phyloP scores from a whole-genome alignment of 352 stramenopile genomes.

The Globisporangium perplexum region DNA sequence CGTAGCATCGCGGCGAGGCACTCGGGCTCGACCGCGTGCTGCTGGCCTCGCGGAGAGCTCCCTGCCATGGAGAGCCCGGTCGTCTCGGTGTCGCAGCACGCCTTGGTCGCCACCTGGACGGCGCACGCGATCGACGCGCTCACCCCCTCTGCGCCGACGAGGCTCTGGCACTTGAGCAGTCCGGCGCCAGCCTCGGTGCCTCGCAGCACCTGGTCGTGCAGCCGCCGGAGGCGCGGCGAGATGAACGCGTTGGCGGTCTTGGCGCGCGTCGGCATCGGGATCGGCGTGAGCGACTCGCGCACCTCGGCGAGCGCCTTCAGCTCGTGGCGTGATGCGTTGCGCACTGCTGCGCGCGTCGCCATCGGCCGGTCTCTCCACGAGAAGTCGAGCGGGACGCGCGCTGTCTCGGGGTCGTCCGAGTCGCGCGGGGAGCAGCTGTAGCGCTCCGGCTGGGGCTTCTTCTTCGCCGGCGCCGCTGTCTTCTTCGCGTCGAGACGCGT shows the following conservation, averaged over 20 bases:
- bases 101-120: constrained; percentile 8
- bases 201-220: constrained; percentile 32
- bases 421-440: background rate
- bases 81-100: constrained; percentile 2
- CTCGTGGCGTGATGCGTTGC: constrained; percentile 46
- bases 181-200: constrained; percentile 18
- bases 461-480: constrained; percentile 3
- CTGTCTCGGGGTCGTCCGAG: background rate
- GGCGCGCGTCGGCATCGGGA: constrained; percentile 2
- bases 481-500: constrained; percentile 1
- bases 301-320: constrained; percentile 23
- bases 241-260: constrained; percentile 18
- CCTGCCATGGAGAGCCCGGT: constrained; percentile 1
- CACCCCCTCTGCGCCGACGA: constrained; percentile 3
- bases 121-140: constrained; percentile 5
- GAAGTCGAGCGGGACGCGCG: constrained; percentile 9
- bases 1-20: constrained; percentile 5
- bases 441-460: background rate
- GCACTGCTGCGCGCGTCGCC: constrained; percentile 40
- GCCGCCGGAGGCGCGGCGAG: constrained; percentile 32
- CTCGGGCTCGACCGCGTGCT: background rate
- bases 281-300: constrained; percentile 16
- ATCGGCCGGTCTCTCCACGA: constrained; percentile 46
- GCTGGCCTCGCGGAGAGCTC: background rate
- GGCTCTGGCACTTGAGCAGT: constrained; percentile 7